Evolutionary conservation across 164 flowering plant species (phyloP).

Genomic region (Brasenia schreberi): DNA sequence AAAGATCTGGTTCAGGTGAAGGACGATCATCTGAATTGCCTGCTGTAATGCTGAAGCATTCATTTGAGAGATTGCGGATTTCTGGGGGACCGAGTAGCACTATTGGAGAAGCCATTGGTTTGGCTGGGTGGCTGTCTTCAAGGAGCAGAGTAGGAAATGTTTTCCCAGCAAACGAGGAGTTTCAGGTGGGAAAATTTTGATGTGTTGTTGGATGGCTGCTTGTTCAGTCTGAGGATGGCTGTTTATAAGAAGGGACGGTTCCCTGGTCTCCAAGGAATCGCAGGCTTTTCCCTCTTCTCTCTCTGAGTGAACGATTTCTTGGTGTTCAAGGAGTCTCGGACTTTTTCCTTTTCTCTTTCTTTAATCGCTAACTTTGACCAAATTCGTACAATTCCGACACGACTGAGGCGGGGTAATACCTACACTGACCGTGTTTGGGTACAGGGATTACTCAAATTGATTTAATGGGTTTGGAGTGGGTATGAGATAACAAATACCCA

Average conservation of each 20-base stretch:
- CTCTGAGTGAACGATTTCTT: background rate
- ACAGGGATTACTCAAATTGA: too few relatives aligned
- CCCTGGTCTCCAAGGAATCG: background rate
- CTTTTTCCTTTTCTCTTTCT: too few relatives aligned
- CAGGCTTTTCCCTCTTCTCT: background rate
- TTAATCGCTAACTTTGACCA: too few relatives aligned
- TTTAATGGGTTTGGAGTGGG: too few relatives aligned
- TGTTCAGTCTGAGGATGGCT: background rate
- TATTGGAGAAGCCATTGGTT: background rate
- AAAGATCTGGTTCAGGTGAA: too few relatives aligned
- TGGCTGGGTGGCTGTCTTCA: background rate
- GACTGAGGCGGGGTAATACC: too few relatives aligned
- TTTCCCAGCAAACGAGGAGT: background rate
- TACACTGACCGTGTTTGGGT: too few relatives aligned
- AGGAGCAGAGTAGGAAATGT: background rate
- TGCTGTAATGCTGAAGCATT: background rate
- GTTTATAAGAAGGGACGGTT: background rate
- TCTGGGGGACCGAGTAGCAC: background rate
- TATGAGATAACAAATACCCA: too few relatives aligned
- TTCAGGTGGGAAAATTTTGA: background rate
- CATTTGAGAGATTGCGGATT: background rate
- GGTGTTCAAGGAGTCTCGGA: background rate
- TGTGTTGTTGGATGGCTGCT: background rate
- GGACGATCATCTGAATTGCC: too few relatives aligned
- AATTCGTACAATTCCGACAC: too few relatives aligned